Conservation (phyloP, 2,329 filamentous ascomycete species). For the Zelopaecilomyces penicillatus region DNA sequence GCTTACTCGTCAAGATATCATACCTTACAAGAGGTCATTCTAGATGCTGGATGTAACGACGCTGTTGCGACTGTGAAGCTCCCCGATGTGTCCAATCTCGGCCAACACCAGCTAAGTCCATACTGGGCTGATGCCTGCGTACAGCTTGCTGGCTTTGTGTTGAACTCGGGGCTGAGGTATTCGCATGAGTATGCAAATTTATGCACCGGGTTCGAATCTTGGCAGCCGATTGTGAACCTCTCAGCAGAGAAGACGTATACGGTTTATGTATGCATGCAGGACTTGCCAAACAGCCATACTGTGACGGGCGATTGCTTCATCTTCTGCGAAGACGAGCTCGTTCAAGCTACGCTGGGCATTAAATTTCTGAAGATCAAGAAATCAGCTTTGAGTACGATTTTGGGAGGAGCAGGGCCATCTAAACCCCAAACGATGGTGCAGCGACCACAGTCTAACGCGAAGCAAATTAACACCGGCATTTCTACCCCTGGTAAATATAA, state of each 20-base stretch:
- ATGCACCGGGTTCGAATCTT: not conserved
- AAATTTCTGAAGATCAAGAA: constrained; percentile 3
- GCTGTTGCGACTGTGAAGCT: constrained; percentile 3
- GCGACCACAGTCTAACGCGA: not conserved
- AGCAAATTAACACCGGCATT: not conserved
- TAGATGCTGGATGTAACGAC: constrained; percentile 1
- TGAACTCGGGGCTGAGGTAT: constrained; percentile 1
- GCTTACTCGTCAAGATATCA: constrained; percentile 1
- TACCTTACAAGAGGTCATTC: constrained; percentile 3
- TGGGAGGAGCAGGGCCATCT: not conserved
- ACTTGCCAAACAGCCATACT: not conserved
- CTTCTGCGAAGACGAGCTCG: constrained; percentile 1
- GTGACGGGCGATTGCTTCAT: constrained; percentile 2
- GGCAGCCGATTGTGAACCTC: not conserved
- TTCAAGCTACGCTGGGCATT: constrained; percentile 1
- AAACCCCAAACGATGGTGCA: too few relatives aligned
- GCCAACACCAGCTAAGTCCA: not conserved
- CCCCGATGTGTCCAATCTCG: not conserved
- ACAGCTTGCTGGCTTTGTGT: constrained; percentile 1
- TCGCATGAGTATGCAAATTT: not conserved
- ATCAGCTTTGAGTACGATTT: not conserved
- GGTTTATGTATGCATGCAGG: not conserved
- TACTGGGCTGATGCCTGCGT: constrained; percentile 1
- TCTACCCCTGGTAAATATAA: not conserved
- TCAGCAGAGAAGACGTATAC: not conserved